These are phyloP conservation scores for Giardia duodenalis DNA, from an alignment of 208 protist genomes.

Conservation along the genomic window DNA sequence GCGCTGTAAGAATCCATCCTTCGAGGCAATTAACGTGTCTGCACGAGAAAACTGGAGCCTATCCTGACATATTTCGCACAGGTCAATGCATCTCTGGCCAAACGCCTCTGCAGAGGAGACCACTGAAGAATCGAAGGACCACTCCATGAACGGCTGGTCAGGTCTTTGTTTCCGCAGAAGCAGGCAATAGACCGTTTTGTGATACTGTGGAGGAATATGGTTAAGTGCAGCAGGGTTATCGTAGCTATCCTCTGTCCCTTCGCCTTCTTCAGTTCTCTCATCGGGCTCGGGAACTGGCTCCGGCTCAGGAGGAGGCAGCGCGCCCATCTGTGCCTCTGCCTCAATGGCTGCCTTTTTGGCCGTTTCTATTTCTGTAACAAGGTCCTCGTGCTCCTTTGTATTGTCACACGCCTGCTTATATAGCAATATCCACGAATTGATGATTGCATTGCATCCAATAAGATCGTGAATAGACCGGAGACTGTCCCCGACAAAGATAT, in stretches of 20 bases:
- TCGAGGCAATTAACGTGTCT: background rate
- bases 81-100: background rate
- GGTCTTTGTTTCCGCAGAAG: background rate
- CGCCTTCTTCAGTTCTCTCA: background rate
- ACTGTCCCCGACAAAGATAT: background rate
- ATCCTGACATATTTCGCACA: constrained; percentile 20
- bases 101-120: background rate
- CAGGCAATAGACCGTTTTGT: background rate
- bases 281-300: background rate
- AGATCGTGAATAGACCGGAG: background rate
- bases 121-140: background rate
- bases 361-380: background rate
- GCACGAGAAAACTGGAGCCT: background rate
- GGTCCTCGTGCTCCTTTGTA: background rate
- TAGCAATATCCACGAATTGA: background rate
- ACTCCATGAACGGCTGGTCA: background rate
- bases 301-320: too few relatives aligned
- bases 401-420: constrained; percentile 9
- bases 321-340: background rate
- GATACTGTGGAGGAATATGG: background rate
- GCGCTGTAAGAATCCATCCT: background rate
- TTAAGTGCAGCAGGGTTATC: background rate
- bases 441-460: background rate
- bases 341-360: background rate
- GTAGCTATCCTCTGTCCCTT: background rate